Evolutionary conservation across 2,329 filamentous ascomycete genomes (phyloP).

Genomic region (Alternaria sp.): DNA sequence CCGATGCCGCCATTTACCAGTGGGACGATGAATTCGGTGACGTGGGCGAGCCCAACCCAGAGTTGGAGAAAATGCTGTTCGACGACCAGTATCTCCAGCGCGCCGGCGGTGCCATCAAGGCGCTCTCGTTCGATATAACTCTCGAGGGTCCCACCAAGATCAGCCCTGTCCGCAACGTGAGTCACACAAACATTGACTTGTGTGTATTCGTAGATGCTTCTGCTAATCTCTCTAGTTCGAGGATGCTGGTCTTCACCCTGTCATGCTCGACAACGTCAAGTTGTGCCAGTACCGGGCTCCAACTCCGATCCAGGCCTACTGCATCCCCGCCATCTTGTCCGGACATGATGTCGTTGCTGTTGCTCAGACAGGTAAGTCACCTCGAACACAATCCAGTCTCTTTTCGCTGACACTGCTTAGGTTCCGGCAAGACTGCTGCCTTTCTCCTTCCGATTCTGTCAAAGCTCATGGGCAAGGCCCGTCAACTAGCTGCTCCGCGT

Average conservation of each 20-base stretch:
- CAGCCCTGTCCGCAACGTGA: constrained; percentile 60
- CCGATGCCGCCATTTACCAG: constrained; percentile 74
- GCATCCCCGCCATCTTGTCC: constrained; percentile 78
- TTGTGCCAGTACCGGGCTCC: constrained; percentile 75
- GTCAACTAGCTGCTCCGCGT: constrained; percentile 81
- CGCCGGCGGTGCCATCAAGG: constrained; percentile 70
- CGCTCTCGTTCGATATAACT: constrained; percentile 63
- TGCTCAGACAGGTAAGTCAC: constrained; percentile 83
- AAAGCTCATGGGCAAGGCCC: constrained; percentile 93
- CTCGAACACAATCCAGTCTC: not conserved
- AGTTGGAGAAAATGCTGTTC: constrained; percentile 81
- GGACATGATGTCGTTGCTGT: constrained; percentile 86
- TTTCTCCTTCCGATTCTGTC: constrained; percentile 90
- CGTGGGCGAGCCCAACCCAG: constrained; percentile 73
- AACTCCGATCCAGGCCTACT: constrained; percentile 88
- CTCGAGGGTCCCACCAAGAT: constrained; percentile 60
- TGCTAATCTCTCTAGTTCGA: constrained; percentile 63
- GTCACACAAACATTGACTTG: constrained; percentile 26
- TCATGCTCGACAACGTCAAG: constrained; percentile 78
- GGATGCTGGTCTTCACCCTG: constrained; percentile 83
- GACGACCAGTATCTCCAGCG: constrained; percentile 60
- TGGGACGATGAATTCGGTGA: constrained; percentile 89
- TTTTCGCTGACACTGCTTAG: constrained; percentile 56
- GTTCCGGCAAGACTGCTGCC: constrained; percentile 94
- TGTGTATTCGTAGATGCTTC: not conserved